Percentiles rank a stretch among this genome's conserved stretches.
phyloP scores from a whole-genome alignment of 176 grass and related monocot species.

The Eragrostis nindensis region DNA sequence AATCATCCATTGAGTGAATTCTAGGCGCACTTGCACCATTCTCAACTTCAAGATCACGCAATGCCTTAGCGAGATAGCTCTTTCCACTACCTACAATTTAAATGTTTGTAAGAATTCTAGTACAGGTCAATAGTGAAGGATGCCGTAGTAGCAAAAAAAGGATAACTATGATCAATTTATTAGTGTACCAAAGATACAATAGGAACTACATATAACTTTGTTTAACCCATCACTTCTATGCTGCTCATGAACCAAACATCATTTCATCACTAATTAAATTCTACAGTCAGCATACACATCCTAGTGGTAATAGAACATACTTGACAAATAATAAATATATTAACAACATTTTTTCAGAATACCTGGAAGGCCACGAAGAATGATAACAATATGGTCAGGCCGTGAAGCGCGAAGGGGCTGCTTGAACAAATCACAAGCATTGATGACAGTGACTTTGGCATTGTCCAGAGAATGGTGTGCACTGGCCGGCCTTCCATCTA shows the following conservation, averaged over 20 bases:
- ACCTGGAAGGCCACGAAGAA: conserved; percentile 96
- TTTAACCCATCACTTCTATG: neutral
- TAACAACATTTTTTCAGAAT: conserved; percentile 11
- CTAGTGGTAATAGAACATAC: neutral
- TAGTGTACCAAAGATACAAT: neutral
- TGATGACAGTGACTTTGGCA: conserved; percentile 56
- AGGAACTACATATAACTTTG: too few relatives aligned
- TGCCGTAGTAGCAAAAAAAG: too few relatives aligned
- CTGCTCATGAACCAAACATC: neutral
- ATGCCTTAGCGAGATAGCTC: conserved; percentile 88
- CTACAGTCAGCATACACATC: conserved; percentile 1
- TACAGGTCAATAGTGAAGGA: conserved; percentile 16
- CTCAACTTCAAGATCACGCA: conserved; percentile 92
- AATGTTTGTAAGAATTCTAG: conserved; percentile 11
- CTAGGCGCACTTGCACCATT: conserved; percentile 90
- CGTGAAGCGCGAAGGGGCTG: conserved; percentile 70
- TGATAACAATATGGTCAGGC: conserved; percentile 94
- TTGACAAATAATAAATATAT: conserved; percentile 25
- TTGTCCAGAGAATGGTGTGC: conserved; percentile 36
- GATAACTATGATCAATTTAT: neutral
- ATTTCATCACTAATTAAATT: neutral
- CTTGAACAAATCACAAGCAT: conserved; percentile 84
- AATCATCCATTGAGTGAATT: conserved; percentile 99
- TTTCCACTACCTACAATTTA: conserved; percentile 90
- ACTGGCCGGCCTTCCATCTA: conserved; percentile 39